Conservation (phyloP, 2,329 filamentous ascomycete species). For the Apiospora koreana region DNA sequence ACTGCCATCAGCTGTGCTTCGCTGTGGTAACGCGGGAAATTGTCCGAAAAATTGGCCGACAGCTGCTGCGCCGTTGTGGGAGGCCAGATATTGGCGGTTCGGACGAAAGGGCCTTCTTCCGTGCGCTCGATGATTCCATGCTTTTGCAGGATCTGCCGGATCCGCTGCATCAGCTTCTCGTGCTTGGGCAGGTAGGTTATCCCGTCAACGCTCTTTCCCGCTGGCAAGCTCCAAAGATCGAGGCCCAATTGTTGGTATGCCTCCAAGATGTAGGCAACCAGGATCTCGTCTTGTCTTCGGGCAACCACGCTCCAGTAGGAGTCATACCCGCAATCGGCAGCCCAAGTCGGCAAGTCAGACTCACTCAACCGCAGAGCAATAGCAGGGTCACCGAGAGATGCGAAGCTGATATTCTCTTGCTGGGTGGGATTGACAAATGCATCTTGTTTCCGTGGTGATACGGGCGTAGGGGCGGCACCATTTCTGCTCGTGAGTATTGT, state of each 20-base stretch:
- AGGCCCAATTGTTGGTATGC: neutral
- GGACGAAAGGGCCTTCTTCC: neutral
- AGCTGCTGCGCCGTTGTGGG: too few relatives aligned
- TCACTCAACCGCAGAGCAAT: too few relatives aligned
- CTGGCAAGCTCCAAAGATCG: neutral
- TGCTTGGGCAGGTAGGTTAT: neutral
- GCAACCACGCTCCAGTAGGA: neutral
- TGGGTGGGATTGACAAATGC: too few relatives aligned
- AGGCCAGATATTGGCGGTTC: neutral
- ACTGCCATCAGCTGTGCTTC: constrained; percentile 34
- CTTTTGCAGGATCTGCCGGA: constrained; percentile 25
- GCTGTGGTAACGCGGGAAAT: neutral
- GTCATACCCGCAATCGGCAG: too few relatives aligned
- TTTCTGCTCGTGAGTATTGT: too few relatives aligned
- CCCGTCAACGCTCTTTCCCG: neutral
- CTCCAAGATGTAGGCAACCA: neutral
- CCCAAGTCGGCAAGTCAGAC: too few relatives aligned
- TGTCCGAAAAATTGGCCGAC: too few relatives aligned
- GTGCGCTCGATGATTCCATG: neutral
- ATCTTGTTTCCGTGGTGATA: too few relatives aligned
- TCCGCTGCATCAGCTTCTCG: neutral
- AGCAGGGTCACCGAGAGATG: too few relatives aligned
- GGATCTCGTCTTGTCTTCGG: neutral
- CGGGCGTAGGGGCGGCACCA: too few relatives aligned
- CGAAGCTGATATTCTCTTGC: too few relatives aligned